Base-by-base conservation (phyloP, 2,329 filamentous ascomycete genomes). In the Apiospora sp. region DNA sequence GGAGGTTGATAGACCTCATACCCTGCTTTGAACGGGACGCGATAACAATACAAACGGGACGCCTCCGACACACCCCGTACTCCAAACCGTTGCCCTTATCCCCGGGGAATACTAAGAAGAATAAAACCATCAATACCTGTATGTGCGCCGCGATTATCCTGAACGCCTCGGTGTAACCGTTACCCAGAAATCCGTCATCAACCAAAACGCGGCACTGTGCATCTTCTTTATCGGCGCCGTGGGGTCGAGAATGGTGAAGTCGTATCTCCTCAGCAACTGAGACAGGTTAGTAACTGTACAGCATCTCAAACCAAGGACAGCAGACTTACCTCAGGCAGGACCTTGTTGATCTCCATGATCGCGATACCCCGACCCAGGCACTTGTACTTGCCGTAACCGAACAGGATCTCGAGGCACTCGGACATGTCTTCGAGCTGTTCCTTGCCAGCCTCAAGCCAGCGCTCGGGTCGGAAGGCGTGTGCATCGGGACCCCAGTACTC, bases 111-210 rank as follows among this genome's bases (percentile, higher is more conserved):
- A 41, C 8, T 2, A 19, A 46, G 44, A 46, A 46, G 7, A 19
- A 10, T 19, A 48, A 48, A 22, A 10, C 58, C 58, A 19, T 13
- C 1, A 19, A 3, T 1, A 41, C n/a, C 7, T 14, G 2, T 14
- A n/a, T 3, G 13, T n/a, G 10, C 30, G 6, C n/a, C 13, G n/a
- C 4, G 14, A 58, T 64, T 34, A 41, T 13, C 10, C 4, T 41
- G 7, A 24, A 14, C 19, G 19, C 70, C 44, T 37, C 12, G 67
- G 72, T 7, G 73, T 44, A 16, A 83, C 75, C 1, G 75, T 79
- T 1, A 82, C 81, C 81, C 80, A 82, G 68, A 82, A 82, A 30
- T 82, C 81, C 0, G 78, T 78, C 5, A 81, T 81, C 70, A 82
- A 79, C 49, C 82, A 76, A 30, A 83, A 82, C 0, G 81, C 79